phyloP scores from a whole-genome alignment of 768 basidiomycete genomes.

The Termitomyces sp. region DNA sequence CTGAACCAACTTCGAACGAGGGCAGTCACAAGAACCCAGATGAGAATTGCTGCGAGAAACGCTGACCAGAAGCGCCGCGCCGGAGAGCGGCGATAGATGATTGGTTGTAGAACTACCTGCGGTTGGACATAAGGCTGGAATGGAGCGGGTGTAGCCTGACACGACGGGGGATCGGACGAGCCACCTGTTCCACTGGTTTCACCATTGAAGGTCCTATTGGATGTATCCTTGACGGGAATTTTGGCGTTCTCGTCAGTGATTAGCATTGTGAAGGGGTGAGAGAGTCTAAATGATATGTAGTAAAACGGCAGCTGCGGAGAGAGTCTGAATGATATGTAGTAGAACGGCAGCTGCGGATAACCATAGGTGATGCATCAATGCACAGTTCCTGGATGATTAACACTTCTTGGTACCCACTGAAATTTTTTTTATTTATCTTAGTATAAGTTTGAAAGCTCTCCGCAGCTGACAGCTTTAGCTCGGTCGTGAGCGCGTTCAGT shows the following conservation, averaged over 20 bases:
- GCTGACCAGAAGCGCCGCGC: slow-evolving; percentile 19
- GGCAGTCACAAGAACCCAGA: slow-evolving; percentile 17
- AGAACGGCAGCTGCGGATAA: too few species aligned
- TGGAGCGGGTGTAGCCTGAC: slow-evolving; percentile 7
- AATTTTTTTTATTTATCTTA: too few species aligned
- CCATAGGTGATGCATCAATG: background rate
- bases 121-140: slow-evolving; percentile 2
- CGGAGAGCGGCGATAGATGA: slow-evolving; percentile 11
- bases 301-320: too few species aligned
- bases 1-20: slow-evolving; percentile 14
- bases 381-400: background rate
- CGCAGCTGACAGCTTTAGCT: background rate
- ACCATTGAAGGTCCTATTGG: background rate
- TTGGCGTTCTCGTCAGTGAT: slow-evolving; percentile 10
- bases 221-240: background rate
- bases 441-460: too few species aligned
- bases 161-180: slow-evolving; percentile 7
- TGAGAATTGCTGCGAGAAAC: slow-evolving; percentile 13
- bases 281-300: too few species aligned
- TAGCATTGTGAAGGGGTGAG: slow-evolving; percentile 6
- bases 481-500: too few species aligned
- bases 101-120: background rate
- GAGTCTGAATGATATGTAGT: too few species aligned
- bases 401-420: background rate
- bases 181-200: background rate